Evolutionary conservation across 768 basidiomycete species (phyloP).

Genomic region (Hydnomerulius pinastri): DNA sequence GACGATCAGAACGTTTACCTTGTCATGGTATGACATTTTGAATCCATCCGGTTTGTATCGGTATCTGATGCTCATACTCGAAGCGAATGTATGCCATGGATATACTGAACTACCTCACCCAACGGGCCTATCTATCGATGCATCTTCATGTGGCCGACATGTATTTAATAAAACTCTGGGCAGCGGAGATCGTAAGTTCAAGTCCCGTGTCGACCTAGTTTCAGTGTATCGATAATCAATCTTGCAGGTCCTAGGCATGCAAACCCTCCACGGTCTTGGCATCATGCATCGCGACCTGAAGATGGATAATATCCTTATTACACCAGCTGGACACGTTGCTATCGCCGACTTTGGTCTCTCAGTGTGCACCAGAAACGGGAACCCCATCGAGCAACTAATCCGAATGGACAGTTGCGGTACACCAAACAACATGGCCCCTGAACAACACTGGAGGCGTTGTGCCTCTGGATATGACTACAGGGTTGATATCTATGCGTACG

Average conservation of each 20-base stretch:
- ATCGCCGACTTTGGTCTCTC: constrained; percentile 19
- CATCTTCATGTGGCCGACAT: background rate
- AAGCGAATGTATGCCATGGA: constrained; percentile 2
- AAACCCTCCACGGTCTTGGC: constrained; percentile 11
- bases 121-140: background rate
- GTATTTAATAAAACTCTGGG: background rate
- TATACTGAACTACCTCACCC: background rate
- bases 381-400: background rate
- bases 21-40: constrained; percentile 22
- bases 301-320: constrained; percentile 15
- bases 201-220: background rate
- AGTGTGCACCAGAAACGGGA: background rate
- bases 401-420: background rate
- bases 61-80: background rate
- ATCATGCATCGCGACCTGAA: constrained; percentile 21
- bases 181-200: constrained; percentile 2
- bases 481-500: constrained; percentile 13
- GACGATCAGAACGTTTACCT: constrained; percentile 26
- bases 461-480: background rate
- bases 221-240: background rate
- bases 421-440: background rate
- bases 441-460: background rate
- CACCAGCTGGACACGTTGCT: constrained; percentile 15
- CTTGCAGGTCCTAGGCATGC: constrained; percentile 10
- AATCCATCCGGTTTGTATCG: background rate